Evolutionary conservation across 2,329 filamentous ascomycete genomes (phyloP), one percentile per base, ranked within the genome.

Genomic region (Remersonia thermophila): DNA sequence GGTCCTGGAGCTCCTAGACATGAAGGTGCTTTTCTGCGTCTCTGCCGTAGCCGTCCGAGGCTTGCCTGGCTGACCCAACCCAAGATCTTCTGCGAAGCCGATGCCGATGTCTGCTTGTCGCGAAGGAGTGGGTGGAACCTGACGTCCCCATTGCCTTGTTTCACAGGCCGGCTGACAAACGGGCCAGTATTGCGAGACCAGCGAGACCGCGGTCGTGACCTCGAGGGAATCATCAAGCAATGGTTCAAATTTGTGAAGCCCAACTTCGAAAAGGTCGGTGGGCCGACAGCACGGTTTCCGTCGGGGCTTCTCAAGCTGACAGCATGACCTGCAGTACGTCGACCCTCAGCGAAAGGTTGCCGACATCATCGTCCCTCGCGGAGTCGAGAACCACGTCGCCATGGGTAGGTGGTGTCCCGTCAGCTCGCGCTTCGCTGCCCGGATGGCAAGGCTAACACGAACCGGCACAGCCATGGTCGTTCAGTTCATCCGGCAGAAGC

Each of bases 241-340:
- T 98, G 91, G 91, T 95, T 96, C 56, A 66, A 65, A 9, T 98
- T 83, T 55, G 91, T 98, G 30, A 98, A 98, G 60, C 91, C 91
- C 3, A 96, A 96, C 53, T 96, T 93, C 51, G 82, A 89, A 57
- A 84, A 81, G 59, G 71, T 69, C 52, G 37, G 51, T 36, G 8
- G 6, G 2, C 20, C 1, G 12, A 10, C 27, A 9, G 5, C 32
- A 4, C 8, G 5, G 20, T 23, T 9, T 23, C 20, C 20, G 5
- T 23, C 20, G 4, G 6, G 8, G 15, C 14, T 12, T 14, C 3
- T 10, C n/a, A 31, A 29, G 39, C 48, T 52, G 37, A 52, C 4
- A 7, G 37, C 27, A 8, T 13, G 5, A 17, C 7, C 6, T 37
- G n/a, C 37, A 75, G 68, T 96, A 75, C 53, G 91, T 98, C 38